Evolutionary conservation across 164 flowering plant genomes (phyloP).

Genomic region (Sedum album): DNA sequence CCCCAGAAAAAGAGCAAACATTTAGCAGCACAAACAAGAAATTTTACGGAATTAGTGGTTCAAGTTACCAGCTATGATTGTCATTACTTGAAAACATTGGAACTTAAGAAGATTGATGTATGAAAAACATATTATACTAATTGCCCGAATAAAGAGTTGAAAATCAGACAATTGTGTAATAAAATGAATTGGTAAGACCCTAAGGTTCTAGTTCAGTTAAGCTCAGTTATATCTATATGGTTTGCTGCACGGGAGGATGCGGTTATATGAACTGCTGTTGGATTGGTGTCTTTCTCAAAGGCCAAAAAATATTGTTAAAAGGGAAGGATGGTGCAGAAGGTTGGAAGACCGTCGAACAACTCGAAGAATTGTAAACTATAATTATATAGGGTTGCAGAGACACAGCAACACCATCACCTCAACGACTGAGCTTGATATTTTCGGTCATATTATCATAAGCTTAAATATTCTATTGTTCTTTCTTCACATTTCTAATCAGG

Average conservation of each 20-base stretch:
- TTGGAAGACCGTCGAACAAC: not conserved
- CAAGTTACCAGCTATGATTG: not conserved
- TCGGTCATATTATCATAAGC: not conserved
- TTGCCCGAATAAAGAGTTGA: not conserved
- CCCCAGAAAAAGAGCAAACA: constrained; percentile 7
- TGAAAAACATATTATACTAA: not conserved
- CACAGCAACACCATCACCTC: not conserved
- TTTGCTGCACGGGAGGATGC: too few relatives aligned
- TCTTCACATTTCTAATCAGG: not conserved
- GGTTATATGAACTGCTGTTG: not conserved
- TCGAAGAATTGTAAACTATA: not conserved
- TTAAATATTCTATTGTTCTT: not conserved
- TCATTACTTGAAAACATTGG: not conserved
- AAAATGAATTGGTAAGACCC: too few relatives aligned
- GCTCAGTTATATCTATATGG: too few relatives aligned
- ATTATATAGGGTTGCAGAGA: not conserved
- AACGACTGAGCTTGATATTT: not conserved
- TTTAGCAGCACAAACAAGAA: constrained; percentile 8
- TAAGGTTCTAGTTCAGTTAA: not conserved
- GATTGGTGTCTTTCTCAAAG: not conserved
- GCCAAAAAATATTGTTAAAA: not conserved
- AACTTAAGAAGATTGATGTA: not conserved
- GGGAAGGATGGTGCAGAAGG: not conserved
- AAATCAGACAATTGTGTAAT: not conserved
- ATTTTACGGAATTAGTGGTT: not conserved